Evolutionary conservation across 2,329 filamentous ascomycete species (phyloP), one percentile per base, ranked within the genome.

Genomic region (Xylariomycetidae sp.): DNA sequence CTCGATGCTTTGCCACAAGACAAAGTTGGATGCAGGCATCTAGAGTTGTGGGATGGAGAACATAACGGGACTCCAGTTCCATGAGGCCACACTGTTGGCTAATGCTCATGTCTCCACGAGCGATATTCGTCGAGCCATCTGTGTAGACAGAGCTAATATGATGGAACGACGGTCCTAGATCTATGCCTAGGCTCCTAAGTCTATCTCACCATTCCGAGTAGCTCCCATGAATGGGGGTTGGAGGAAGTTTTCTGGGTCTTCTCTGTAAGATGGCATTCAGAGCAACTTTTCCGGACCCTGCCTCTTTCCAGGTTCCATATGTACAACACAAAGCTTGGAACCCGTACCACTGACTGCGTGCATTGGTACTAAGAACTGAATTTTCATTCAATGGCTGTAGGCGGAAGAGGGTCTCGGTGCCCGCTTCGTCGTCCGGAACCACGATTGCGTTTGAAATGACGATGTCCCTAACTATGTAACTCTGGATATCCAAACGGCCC

Each of bases 151-250:
- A 7, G n/a, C 14, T 17, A 3, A 35, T 35, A 14, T 35, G 27
- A 14, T 35, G 33, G 27, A 35, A 35, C 5, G 27, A 15, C 17
- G 33, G 33, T 10, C 33, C 33, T 7, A 30, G 25, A 15, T 30
- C 33, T 14, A 35, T 16, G 10, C 33, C 27, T 10, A 31, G 10
- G 10, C 6, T 13, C 15, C 33, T 18, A 2, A 25, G 3, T 16
- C 18, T 31, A 9, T 35, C 14, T 5, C 25, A 16, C 27, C 27
- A 30, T 4, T 30, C 33, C 8, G 17, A 26, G 13, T 31, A 16
- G 3, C 10, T 10, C 6, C 15, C 12, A 11, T 18, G 16, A 11
- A 10, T 6, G 9, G 32, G 25, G 9, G 25, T 28, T 9, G 7
- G 5, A 5, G 32, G 32, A 4, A 34, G 12, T 22, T 4, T 4